Percentiles rank a stretch among this genome's conserved stretches.
These are phyloP conservation scores for Microthyrium microscopicum DNA, from an alignment of 2,329 filamentous ascomycete species.

Conservation along the genomic window DNA sequence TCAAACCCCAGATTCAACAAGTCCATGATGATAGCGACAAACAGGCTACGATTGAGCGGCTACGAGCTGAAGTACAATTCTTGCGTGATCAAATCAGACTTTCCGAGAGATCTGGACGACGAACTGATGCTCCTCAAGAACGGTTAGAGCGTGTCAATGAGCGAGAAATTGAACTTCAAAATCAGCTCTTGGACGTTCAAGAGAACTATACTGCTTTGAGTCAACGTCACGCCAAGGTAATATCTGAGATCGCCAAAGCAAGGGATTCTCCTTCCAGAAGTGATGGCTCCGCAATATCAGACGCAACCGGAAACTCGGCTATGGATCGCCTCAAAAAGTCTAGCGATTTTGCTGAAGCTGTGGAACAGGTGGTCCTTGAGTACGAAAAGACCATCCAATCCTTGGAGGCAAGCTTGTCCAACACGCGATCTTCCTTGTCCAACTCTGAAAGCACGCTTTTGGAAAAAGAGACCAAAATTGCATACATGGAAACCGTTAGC, in stretches of 20 bases:
- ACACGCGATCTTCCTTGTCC: conserved; percentile 67
- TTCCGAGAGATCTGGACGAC: conserved; percentile 50
- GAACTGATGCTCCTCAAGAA: conserved; percentile 43
- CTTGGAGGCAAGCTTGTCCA: conserved; percentile 79
- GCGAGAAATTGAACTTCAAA: conserved; percentile 78
- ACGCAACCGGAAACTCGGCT: conserved; percentile 56
- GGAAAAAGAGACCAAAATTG: conserved; percentile 86
- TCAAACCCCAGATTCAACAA: conserved; percentile 91
- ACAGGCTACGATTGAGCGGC: conserved; percentile 77
- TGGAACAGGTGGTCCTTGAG: conserved; percentile 89
- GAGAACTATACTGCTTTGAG: conserved; percentile 89
- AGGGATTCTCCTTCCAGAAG: conserved; percentile 45
- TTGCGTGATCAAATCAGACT: conserved; percentile 84
- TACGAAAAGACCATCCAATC: conserved; percentile 98
- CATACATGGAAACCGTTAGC: conserved; percentile 85
- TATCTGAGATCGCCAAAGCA: conserved; percentile 80
- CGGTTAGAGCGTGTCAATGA: conserved; percentile 65
- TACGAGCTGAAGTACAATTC: conserved; percentile 88
- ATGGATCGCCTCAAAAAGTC: conserved; percentile 84
- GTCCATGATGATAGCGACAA: conserved; percentile 80
- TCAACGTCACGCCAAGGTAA: conserved; percentile 85
- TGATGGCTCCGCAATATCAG: conserved; percentile 25
- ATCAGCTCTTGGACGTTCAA: conserved; percentile 79
- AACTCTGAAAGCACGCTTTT: conserved; percentile 72
- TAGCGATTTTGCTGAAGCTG: conserved; percentile 87